A percentile compares a stretch with the other conserved stretches of the same genome.
Evolutionary conservation across 805 yeast species (phyloP).

Genomic region (Barnettozyma vustinii): DNA sequence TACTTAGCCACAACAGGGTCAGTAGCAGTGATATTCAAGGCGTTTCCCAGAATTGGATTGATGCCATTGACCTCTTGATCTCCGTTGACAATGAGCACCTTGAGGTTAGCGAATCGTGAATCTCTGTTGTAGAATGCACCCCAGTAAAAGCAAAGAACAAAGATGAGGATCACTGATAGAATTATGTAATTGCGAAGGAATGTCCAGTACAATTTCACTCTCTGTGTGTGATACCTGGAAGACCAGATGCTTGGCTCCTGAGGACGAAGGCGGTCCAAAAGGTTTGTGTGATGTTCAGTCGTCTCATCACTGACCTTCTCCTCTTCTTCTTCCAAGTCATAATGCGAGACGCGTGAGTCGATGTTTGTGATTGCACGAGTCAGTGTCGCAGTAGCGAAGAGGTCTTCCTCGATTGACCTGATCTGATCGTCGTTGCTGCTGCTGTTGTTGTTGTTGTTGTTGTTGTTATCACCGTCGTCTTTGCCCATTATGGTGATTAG

Average conservation of each 20-base stretch:
- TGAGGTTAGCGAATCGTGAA: conserved; percentile 13
- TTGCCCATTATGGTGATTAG: neutral
- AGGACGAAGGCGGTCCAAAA: neutral
- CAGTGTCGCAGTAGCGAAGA: neutral
- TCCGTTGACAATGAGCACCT: conserved; percentile 25
- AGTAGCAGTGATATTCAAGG: conserved; percentile 4
- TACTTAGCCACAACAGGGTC: conserved; percentile 7
- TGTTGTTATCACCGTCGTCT: neutral
- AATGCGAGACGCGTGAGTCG: neutral
- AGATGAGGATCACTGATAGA: conserved; percentile 22
- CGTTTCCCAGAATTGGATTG: conserved; percentile 17
- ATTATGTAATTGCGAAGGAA: conserved; percentile 17
- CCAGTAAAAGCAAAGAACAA: conserved; percentile 28
- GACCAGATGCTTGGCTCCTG: neutral
- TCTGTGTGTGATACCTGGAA: conserved; percentile 4
- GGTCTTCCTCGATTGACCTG: neutral
- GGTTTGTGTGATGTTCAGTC: neutral
- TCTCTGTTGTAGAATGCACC: conserved; percentile 25
- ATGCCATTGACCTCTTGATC: conserved; percentile 14
- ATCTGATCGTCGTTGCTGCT: neutral
- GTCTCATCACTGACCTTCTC: neutral
- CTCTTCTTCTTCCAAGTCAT: neutral
- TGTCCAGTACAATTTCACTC: conserved; percentile 16
- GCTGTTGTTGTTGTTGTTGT: neutral
- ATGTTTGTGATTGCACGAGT: neutral